Percentiles rank a stretch among this genome's conserved stretches.
Conservation (phyloP, 2,329 filamentous ascomycete genomes). For the Dactylellina haptotyla region DNA sequence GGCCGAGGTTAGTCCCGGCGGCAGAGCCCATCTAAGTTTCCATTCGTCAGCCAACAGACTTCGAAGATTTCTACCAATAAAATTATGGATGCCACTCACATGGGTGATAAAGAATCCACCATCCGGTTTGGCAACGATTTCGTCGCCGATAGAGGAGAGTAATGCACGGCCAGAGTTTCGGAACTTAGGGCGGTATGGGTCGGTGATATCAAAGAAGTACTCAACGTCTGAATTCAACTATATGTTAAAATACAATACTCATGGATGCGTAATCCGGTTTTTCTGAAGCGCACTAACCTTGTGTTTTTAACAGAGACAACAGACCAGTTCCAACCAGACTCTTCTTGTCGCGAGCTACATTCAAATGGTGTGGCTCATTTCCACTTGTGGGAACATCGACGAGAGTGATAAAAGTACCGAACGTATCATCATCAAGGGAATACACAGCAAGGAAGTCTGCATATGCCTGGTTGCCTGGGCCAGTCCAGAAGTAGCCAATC, state of each 20-base stretch:
- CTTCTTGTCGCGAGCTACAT: slow-evolving; percentile 68
- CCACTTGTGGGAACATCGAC: slow-evolving; percentile 70
- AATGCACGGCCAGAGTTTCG: slow-evolving; percentile 70
- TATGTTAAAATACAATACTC: neutral
- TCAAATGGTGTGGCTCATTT: slow-evolving; percentile 71
- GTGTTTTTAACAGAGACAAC: slow-evolving; percentile 69
- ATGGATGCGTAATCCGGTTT: neutral
- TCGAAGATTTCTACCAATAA: neutral
- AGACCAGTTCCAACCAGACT: slow-evolving; percentile 69
- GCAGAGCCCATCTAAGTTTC: slow-evolving; percentile 62
- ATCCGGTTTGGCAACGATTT: slow-evolving; percentile 72
- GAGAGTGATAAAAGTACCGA: slow-evolving; percentile 66
- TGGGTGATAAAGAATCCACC: slow-evolving; percentile 61
- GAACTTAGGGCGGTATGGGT: slow-evolving; percentile 71
- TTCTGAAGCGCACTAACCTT: slow-evolving; percentile 59
- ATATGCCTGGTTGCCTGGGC: slow-evolving; percentile 70
- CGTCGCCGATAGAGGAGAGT: slow-evolving; percentile 70
- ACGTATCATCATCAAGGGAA: slow-evolving; percentile 68
- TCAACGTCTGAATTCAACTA: slow-evolving; percentile 22
- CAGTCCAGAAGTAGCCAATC: slow-evolving; percentile 74
- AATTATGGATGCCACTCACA: slow-evolving; percentile 9
- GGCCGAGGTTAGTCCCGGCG: slow-evolving; percentile 69
- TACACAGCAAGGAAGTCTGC: slow-evolving; percentile 70
- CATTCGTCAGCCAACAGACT: neutral
- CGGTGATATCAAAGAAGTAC: slow-evolving; percentile 70